These are phyloP conservation scores for Cotoneaster glaucophyllus DNA, from an alignment of 306 rosid species.

Conservation along the genomic window DNA sequence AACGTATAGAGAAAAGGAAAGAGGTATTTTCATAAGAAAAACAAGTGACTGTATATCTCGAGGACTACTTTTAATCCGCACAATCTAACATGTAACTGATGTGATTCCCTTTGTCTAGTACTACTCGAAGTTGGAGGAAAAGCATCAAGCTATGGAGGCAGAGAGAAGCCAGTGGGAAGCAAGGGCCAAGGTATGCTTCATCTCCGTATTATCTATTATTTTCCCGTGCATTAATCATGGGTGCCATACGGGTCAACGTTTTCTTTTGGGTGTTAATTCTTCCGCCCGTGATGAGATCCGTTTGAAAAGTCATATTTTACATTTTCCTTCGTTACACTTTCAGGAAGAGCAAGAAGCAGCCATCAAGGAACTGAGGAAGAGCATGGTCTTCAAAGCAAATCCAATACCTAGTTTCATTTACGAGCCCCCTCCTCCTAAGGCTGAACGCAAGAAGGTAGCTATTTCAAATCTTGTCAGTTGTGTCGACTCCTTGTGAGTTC, in stretches of 20 bases:
- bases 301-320: not conserved
- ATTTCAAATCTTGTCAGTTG: not conserved
- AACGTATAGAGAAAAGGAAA: slow-evolving; percentile 83
- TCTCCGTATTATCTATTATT: not conserved
- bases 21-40: slow-evolving; percentile 54
- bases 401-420: slow-evolving; percentile 96
- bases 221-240: not conserved
- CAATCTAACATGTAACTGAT: not conserved
- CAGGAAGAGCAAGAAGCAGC: slow-evolving; percentile 98
- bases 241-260: not conserved
- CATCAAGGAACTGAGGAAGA: slow-evolving; percentile 72
- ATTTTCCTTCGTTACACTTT: slow-evolving; percentile 14
- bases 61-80: not conserved
- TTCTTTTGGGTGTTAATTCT: slow-evolving; percentile 5
- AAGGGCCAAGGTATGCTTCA: slow-evolving; percentile 59
- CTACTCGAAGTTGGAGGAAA: slow-evolving; percentile 83
- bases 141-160: slow-evolving; percentile 80
- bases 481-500: not conserved
- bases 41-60: slow-evolving; percentile 12
- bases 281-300: not conserved
- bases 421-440: slow-evolving; percentile 81
- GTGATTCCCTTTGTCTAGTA: slow-evolving; percentile 45
- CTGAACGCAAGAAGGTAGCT: slow-evolving; percentile 75
- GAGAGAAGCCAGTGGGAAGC: slow-evolving; percentile 73
- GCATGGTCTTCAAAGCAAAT: slow-evolving; percentile 82